phyloP scores from a whole-genome alignment of 2,329 filamentous ascomycete species.

The Aspergillus texensis region DNA sequence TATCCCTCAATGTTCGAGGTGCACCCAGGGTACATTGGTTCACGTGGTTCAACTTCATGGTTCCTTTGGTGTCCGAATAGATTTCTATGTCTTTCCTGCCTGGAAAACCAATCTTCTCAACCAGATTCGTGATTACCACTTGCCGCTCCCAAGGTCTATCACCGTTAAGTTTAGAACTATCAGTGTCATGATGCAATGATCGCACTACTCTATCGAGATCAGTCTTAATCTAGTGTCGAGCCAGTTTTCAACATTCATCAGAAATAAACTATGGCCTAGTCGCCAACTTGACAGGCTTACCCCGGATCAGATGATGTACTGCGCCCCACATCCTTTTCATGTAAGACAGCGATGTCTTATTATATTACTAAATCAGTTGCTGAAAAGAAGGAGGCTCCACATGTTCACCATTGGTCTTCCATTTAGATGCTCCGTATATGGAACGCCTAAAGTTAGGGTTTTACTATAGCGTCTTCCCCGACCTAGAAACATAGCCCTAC shows the following conservation, averaged over 20 bases:
- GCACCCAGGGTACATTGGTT: background rate
- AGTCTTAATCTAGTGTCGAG: background rate
- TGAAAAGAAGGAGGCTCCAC: background rate
- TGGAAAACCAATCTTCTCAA: background rate
- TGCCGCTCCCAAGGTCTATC: background rate
- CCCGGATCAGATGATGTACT: conserved; percentile 1
- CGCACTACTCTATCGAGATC: background rate
- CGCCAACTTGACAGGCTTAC: background rate
- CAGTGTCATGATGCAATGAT: background rate
- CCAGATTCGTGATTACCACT: background rate
- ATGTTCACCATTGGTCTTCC: background rate
- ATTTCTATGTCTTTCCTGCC: background rate
- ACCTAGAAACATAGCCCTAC: background rate
- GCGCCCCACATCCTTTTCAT: background rate
- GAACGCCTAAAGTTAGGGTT: background rate
- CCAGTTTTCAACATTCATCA: background rate
- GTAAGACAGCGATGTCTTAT: background rate
- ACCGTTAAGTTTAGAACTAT: background rate
- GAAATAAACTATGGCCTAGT: background rate
- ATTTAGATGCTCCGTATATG: background rate
- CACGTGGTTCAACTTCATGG: background rate
- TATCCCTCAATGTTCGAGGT: background rate
- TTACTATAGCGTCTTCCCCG: background rate
- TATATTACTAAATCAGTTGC: background rate
- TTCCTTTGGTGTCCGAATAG: background rate